Conservation (phyloP, 495 filamentous ascomycete species). For the Oidiodendron maius region DNA sequence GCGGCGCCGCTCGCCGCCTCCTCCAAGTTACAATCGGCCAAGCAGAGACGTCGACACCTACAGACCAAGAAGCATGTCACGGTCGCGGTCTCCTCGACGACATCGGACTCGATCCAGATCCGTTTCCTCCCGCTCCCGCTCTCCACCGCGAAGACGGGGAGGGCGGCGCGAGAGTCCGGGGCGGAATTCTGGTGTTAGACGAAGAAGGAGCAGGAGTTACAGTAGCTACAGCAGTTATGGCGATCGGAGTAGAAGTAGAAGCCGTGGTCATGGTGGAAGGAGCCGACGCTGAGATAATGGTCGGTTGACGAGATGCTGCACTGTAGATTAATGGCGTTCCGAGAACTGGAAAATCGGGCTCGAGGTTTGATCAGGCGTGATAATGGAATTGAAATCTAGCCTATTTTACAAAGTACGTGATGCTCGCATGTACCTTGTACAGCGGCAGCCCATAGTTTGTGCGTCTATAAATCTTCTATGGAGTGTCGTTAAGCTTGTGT, state of each 20-base stretch:
- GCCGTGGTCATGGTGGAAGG: conserved; percentile 28
- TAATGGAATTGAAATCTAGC: too few species aligned
- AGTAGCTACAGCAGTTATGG: conserved; percentile 54
- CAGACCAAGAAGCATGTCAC: conserved; percentile 41
- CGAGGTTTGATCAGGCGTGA: too few species aligned
- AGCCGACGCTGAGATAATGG: conserved; percentile 20
- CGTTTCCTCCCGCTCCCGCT: conserved; percentile 47
- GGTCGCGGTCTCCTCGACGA: conserved; percentile 38
- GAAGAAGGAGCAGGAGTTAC: conserved; percentile 57
- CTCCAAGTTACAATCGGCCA: conserved; percentile 30
- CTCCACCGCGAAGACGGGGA: conserved; percentile 40
- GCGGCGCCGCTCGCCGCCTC: conserved; percentile 34
- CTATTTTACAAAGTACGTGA: too few species aligned
- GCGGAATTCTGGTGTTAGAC: conserved; percentile 27
- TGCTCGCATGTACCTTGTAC: too few species aligned
- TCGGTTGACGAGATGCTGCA: background rate
- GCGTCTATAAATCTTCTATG: too few species aligned
- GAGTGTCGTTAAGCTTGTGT: too few species aligned
- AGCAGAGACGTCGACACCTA: conserved; percentile 45
- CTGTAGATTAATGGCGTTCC: background rate
- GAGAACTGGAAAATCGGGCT: too few species aligned
- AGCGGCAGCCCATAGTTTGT: too few species aligned
- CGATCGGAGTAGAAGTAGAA: conserved; percentile 34
- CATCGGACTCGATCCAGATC: conserved; percentile 36
- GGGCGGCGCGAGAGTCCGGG: conserved; percentile 33